Evolutionary conservation across 768 basidiomycete genomes (phyloP), one percentile per base, ranked within the genome.

Genomic region (Termitomyces sp.): DNA sequence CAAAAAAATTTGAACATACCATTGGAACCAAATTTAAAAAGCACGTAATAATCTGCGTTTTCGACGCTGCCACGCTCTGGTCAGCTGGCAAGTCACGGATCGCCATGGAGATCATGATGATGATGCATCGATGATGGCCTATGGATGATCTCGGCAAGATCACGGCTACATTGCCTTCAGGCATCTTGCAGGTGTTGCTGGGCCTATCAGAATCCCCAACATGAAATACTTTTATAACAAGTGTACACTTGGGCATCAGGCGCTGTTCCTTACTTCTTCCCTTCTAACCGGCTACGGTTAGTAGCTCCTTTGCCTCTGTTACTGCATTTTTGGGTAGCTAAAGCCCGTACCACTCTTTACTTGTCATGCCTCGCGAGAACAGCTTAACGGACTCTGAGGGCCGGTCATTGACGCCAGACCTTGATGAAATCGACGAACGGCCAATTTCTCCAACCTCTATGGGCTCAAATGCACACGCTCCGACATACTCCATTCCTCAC

Each of bases 341-440:
- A 14, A 22, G 33, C 51, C 34, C 26, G 16, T 20, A 22, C 43
- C 64, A 58, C 40, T 63, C 63, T 43, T 62, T 60, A 5, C 37
- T 27, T 34, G 61, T 30, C 33, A 86, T 87, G 86, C 82, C 86
- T 46, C 78, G 85, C 55, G 83, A 85, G 66, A 86, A 87, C 71
- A 86, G 85, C 69, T 79, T 86, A 72, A 78, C 76, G 62, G 86
- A 88, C 69, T 83, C 83, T 36, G 85, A 84, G 32, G 83, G 84
- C 24, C 79, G 85, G 27, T 87, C 86, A 9, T 72, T 88, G 53
- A 87, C 86, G 5, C 84, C 86, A n/a, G 85, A 87, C 69, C 68
- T 80, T 20, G 81, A 81, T 49, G 84, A 84, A 5, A 48, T 39
- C 4, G 56, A 47, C 53, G 58, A 61, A 49, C 34, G 22, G 13